Evolutionary conservation across 495 filamentous ascomycete genomes (phyloP), one percentile per base, ranked within the genome.

Genomic region (Zalerion maritima): DNA sequence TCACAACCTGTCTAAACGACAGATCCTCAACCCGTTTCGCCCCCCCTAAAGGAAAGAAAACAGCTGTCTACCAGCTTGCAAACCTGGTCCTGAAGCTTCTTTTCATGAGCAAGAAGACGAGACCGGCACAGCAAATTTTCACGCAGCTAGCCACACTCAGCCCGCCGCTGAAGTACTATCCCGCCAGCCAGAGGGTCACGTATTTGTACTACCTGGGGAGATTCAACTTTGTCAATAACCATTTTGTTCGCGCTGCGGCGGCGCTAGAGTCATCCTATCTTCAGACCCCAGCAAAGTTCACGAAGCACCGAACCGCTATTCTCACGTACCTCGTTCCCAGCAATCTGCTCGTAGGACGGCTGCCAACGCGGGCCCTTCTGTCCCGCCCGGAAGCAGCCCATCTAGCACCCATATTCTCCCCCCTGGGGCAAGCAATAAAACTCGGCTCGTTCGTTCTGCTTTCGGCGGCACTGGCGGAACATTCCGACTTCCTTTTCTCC

Each of bases 151-250:
- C 71, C 38, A 73, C 81, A 20, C 74, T 77, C 37, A 83, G 81
- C 2, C 81, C 85, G 4, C 80, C 81, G 0, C 61, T 92, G 10
- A 58, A 62, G 3, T 59, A 77, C 23, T 94, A 85, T 46, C 81
- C 87, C 10, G 81, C 82, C n/a, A 68, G 81, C 6, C 81, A 94
- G 34, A 71, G 82, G 22, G 81, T 91, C 16, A 85, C 87, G 13
- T 96, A 85, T 47, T 73, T 93, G 4, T 94, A 93, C 54, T 94
- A 93, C 45, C 78, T 94, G 11, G 87, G 87, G 17, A 78, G 85
- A 21, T 94, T 86, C 45, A 66, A 79, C 35, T 85, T 93, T 44
- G 70, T 75, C 31, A 82, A 81, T 36, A 76, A 67, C 24, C 75
- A 92, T 41, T 93, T 81, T 54, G 72, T 69, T 39, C 67, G 71